These are phyloP conservation scores for Kodamaea laetipori DNA, from an alignment of 805 yeast species.

Conservation along the genomic window DNA sequence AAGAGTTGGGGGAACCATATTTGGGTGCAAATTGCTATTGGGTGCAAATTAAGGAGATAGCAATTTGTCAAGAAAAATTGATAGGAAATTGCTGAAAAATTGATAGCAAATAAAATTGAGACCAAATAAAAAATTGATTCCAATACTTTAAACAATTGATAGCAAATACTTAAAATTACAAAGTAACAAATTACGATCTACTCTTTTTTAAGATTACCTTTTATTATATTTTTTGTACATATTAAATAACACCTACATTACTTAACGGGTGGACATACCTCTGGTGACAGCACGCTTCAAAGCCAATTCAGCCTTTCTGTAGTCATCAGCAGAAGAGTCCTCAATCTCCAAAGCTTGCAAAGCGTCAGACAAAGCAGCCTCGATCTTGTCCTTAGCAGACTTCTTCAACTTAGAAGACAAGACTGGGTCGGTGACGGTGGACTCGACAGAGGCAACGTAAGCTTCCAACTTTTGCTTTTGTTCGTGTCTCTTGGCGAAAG, in stretches of 20 bases:
- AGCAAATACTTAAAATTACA: too few species aligned
- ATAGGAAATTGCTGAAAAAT: too few species aligned
- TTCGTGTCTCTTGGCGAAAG: conserved; percentile 99
- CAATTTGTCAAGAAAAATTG: too few species aligned
- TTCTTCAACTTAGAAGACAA: conserved; percentile 96
- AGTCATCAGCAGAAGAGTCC: conserved; percentile 95
- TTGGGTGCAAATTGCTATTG: too few species aligned
- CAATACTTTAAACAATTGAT: too few species aligned
- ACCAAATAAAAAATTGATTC: too few species aligned
- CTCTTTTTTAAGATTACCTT: conserved; percentile 5
- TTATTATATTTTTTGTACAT: conserved; percentile 11
- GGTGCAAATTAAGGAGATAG: too few species aligned
- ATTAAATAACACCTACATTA: conserved; percentile 15
- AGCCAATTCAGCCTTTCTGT: conserved; percentile 98
- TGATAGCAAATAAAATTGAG: too few species aligned
- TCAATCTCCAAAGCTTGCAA: conserved; percentile 96
- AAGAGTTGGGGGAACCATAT: too few species aligned
- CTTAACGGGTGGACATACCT: conserved; percentile 96
- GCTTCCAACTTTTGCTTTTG: conserved; percentile 99
- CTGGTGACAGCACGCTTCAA: conserved; percentile 99
- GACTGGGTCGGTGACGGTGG: conserved; percentile 97
- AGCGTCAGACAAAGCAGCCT: conserved; percentile 97
- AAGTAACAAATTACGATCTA: too few species aligned
- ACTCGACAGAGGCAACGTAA: conserved; percentile 86
- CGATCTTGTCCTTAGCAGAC: conserved; percentile 95